phyloP scores from a whole-genome alignment of 2,329 filamentous ascomycete species.

The Fusarium oxysporum region DNA sequence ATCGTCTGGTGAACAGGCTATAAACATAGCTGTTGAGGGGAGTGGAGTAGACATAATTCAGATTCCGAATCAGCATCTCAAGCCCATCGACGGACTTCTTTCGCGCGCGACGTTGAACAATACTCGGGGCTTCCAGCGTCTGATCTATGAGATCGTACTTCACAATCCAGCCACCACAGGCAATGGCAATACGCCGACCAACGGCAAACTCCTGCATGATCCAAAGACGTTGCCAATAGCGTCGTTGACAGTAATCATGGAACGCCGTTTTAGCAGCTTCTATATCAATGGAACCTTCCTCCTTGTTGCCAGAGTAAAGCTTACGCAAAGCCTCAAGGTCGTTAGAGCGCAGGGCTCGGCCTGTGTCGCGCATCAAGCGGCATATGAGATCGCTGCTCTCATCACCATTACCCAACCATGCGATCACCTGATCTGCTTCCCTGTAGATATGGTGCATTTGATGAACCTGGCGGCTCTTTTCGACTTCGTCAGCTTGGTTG shows the following conservation, averaged over 20 bases:
- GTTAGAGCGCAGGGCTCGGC: not conserved
- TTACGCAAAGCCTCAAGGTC: not conserved
- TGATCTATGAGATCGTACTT: not conserved
- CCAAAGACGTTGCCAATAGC: slow-evolving; percentile 1
- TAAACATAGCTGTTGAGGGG: not conserved
- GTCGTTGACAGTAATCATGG: not conserved
- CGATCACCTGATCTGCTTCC: not conserved
- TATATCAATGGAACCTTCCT: not conserved
- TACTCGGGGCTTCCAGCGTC: not conserved
- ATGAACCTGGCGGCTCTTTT: not conserved
- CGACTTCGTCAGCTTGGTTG: not conserved
- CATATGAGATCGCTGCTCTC: not conserved
- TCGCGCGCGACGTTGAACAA: not conserved
- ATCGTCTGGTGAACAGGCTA: not conserved
- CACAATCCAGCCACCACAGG: not conserved
- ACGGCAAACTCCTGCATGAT: not conserved
- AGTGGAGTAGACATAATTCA: not conserved
- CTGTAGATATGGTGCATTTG: not conserved
- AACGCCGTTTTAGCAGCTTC: not conserved
- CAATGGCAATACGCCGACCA: not conserved
- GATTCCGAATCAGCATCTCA: not conserved
- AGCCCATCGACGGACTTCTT: not conserved
- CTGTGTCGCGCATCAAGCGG: slow-evolving; percentile 1
- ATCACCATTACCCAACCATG: not conserved
- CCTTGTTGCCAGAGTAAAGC: not conserved